Conservation (phyloP, 352 stramenopile genomes). For the Phytophthora litchii region DNA sequence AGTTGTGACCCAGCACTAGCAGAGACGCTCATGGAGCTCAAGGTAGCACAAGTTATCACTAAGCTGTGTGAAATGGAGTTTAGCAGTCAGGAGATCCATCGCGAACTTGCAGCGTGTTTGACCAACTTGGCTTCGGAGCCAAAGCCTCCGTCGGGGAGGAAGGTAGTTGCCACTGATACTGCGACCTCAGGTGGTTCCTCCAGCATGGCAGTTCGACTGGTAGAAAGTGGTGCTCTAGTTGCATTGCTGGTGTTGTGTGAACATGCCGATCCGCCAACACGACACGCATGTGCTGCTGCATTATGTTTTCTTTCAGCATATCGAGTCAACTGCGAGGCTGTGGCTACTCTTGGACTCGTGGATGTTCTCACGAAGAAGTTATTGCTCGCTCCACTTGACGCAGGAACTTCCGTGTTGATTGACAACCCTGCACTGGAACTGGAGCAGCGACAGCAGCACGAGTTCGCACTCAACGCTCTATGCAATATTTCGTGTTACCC, state of each 20-base stretch:
- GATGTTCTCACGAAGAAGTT: constrained; percentile 74
- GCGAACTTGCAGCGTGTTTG: constrained; percentile 70
- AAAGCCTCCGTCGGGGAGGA: constrained; percentile 39
- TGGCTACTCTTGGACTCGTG: constrained; percentile 66
- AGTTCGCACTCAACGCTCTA: constrained; percentile 76
- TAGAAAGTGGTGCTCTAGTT: constrained; percentile 69
- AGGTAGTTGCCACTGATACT: constrained; percentile 1
- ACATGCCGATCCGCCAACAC: constrained; percentile 71
- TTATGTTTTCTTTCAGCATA: constrained; percentile 76
- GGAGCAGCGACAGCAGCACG: constrained; percentile 64
- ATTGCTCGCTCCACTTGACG: constrained; percentile 25
- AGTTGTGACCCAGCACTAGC: constrained; percentile 75
- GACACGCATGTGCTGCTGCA: constrained; percentile 73
- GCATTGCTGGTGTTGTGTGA: constrained; percentile 74
- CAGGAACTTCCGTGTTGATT: constrained; percentile 1
- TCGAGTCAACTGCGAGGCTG: constrained; percentile 75
- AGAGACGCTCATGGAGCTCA: constrained; percentile 84
- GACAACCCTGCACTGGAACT: constrained; percentile 44
- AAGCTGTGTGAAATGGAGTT: constrained; percentile 89
- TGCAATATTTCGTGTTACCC: constrained; percentile 77
- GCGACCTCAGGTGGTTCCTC: constrained; percentile 7
- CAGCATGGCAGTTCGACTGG: constrained; percentile 41
- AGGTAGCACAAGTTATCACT: constrained; percentile 83
- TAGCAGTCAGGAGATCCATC: constrained; percentile 80
- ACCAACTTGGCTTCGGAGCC: constrained; percentile 76